phyloP scores from a whole-genome alignment of 176 grass and related monocot genomes.

The Zoysia pacifica region DNA sequence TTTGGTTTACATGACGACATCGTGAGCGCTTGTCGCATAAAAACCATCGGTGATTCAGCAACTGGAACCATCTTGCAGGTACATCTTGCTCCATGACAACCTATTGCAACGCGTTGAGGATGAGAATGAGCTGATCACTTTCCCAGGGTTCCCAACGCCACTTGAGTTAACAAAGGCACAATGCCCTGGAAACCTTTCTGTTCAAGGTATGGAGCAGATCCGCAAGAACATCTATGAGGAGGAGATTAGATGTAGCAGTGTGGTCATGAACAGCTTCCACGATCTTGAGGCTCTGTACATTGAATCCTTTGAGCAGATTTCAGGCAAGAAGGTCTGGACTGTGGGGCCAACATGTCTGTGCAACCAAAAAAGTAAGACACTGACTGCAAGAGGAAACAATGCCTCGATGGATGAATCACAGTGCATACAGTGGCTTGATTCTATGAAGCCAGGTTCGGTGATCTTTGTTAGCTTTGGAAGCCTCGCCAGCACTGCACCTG shows the following conservation, averaged over 20 bases:
- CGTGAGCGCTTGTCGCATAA: background rate
- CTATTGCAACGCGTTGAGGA: slow-evolving; percentile 39
- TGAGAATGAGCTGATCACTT: slow-evolving; percentile 43
- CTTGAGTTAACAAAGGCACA: slow-evolving; percentile 52
- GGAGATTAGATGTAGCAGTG: slow-evolving; percentile 40
- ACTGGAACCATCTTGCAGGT: slow-evolving; percentile 14
- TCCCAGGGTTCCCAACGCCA: slow-evolving; percentile 50
- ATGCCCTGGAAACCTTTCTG: background rate
- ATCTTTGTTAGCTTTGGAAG: slow-evolving; percentile 80
- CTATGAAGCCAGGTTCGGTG: slow-evolving; percentile 49
- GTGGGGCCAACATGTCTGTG: slow-evolving; percentile 70
- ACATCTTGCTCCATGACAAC: slow-evolving; percentile 39
- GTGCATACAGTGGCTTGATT: slow-evolving; percentile 66
- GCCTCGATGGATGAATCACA: slow-evolving; percentile 50
- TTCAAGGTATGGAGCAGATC: slow-evolving; percentile 30
- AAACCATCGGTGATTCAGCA: background rate
- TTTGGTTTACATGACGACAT: background rate
- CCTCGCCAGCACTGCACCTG: slow-evolving; percentile 37
- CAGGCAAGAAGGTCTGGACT: slow-evolving; percentile 53
- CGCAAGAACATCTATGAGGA: slow-evolving; percentile 27
- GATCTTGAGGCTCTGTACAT: slow-evolving; percentile 56
- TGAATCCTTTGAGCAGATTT: slow-evolving; percentile 33
- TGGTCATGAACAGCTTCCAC: slow-evolving; percentile 67
- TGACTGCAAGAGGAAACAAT: slow-evolving; percentile 46
- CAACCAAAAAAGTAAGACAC: slow-evolving; percentile 20